Conservation (phyloP, 495 filamentous ascomycete species). For the Oidiodendron maius region DNA sequence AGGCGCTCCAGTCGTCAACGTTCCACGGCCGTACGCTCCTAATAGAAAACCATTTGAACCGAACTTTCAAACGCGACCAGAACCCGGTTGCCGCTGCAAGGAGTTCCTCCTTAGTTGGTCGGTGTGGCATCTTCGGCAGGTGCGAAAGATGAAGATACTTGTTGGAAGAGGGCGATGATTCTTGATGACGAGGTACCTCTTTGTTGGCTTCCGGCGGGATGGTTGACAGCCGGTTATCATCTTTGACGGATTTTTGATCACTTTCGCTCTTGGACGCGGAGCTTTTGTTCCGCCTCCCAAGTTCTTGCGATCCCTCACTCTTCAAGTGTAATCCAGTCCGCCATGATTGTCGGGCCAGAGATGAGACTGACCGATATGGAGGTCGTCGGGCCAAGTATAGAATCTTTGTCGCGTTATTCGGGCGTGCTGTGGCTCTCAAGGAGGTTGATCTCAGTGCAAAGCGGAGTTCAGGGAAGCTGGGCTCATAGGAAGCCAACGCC, state of each 20-base stretch:
- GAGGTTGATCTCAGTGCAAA: constrained; percentile 5
- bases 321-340: constrained; percentile 18
- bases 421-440: constrained; percentile 9
- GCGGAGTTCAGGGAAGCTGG: constrained; percentile 17
- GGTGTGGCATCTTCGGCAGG: constrained; percentile 59
- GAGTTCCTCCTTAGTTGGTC: constrained; percentile 90
- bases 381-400: constrained; percentile 6
- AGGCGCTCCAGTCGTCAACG: constrained; percentile 87
- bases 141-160: constrained; percentile 42
- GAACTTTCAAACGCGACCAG: constrained; percentile 82
- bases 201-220: constrained; percentile 7
- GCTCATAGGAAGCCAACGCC: constrained; percentile 17
- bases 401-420: constrained; percentile 12
- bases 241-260: constrained; percentile 4
- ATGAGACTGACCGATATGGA: constrained; percentile 1
- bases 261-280: constrained; percentile 29
- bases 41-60: constrained; percentile 98
- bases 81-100: constrained; percentile 88
- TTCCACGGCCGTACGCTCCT: constrained; percentile 93
- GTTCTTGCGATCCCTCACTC: constrained; percentile 19
- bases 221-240: constrained; percentile 8
- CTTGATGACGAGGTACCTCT: not conserved
- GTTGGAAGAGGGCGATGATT: not conserved
- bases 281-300: constrained; percentile 37
- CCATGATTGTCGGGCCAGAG: constrained; percentile 16